Base-by-base conservation (phyloP, 2,329 filamentous ascomycete genomes). In the Claviceps monticola region DNA sequence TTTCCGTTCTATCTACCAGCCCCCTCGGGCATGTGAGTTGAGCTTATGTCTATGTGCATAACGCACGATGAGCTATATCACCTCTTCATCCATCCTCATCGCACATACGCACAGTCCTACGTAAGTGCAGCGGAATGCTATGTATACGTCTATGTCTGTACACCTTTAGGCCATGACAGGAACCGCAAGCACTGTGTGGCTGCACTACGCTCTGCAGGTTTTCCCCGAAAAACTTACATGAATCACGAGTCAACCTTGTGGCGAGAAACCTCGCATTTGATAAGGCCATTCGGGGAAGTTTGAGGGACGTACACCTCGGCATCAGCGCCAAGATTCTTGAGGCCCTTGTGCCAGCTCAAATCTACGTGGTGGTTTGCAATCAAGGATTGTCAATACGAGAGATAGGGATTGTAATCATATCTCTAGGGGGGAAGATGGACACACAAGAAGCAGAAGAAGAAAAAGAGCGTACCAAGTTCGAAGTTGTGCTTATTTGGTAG, bases 401-500 rank as follows among this genome's bases (percentile, higher is more conserved):
- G 26, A 43, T 21, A 5, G 9, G 41, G 3, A 16, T 34, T 34
- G 29, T 3, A 23, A 26, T 6, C 17, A 8, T 3, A 16, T 8
- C 14, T n/a, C 14, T 41, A 7, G 16, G n/a, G n/a, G n/a, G 16
- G 16, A 11, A 6, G 37, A 19, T 11, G 29, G 29, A 46, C 11
- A 19, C 19, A 19, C 4, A 16, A 43, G 2, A 46, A 14, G 9
- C 13, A 17, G 39, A 45, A 29, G 23, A 46, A 34, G 5, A 43
- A 26, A 53, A n/a, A 46, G 3, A 36, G 74, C 83, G 71, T 72
- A 88, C 82, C 86, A 68, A 97, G 84, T 70, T 97, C 91, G 64
- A 97, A 97, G 73, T 96, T 97, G 71, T 98, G 93, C 74, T 96
- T 97, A 75, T 98, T 98, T 11, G 93, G 93, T 62, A 98, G 75